These are phyloP conservation scores for Hanseniaspora osmophila DNA, from an alignment of 805 yeast genomes.

Conservation along the genomic window DNA sequence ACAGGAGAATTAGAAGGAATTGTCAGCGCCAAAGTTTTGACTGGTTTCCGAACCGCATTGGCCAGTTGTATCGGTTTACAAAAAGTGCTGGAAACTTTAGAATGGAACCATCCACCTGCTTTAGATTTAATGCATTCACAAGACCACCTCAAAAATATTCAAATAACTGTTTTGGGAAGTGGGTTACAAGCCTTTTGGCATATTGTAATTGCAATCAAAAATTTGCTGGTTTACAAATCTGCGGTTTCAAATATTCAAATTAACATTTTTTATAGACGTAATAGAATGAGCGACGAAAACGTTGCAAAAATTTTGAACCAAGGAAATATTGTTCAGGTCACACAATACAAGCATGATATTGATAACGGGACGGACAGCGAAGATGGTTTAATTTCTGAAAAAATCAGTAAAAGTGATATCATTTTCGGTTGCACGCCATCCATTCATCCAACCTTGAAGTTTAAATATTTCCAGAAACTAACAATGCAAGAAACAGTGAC, in stretches of 20 bases:
- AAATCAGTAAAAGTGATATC: conserved; percentile 16
- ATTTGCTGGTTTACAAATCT: conserved; percentile 2
- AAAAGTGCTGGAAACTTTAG: conserved; percentile 10
- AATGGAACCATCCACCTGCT: no score
- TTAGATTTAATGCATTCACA: no score
- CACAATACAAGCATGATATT: no score
- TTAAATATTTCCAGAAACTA: conserved; percentile 17
- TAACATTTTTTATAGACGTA: conserved; percentile 25
- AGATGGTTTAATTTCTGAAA: conserved; percentile 17
- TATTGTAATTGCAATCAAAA: conserved; percentile 11
- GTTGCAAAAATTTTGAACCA: conserved; percentile 29
- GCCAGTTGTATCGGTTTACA: conserved; percentile 33
- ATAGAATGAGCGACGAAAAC: conserved; percentile 32
- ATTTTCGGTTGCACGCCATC: conserved; percentile 52
- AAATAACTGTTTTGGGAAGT: conserved; percentile 37
- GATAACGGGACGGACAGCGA: no score
- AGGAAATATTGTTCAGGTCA: conserved; percentile 4
- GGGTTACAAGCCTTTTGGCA: conserved; percentile 62
- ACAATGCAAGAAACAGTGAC: no score
- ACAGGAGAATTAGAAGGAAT: conserved; percentile 41
- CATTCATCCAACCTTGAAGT: conserved; percentile 31
- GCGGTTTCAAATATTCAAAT: conserved; percentile 17
- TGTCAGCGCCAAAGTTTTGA: conserved; percentile 41
- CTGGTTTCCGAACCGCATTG: conserved; percentile 57
- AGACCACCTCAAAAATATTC: conserved; percentile 9